phyloP scores from a whole-genome alignment of 257 asterid genomes.

The Solanum tarijense region DNA sequence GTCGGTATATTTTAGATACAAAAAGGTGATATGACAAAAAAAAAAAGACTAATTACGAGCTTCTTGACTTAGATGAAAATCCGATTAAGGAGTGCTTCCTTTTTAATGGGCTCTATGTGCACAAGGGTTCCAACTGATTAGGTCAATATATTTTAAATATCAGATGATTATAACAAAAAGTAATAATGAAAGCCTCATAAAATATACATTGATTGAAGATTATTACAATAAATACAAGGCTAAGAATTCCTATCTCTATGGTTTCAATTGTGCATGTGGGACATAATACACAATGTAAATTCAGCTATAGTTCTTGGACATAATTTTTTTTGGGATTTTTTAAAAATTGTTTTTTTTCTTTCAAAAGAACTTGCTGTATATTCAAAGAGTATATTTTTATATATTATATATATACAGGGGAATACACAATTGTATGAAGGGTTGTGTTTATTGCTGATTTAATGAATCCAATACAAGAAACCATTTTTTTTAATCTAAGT shows the following conservation, averaged over 20 bases:
- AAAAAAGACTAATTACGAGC: not conserved
- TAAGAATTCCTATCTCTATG: not conserved
- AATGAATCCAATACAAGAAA: not conserved
- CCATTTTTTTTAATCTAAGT: not conserved
- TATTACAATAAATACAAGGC: not conserved
- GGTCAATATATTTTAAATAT: not conserved
- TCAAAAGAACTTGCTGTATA: not conserved
- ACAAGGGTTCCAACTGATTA: rapidly evolving
- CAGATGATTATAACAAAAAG: not conserved
- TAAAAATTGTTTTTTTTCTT: not conserved
- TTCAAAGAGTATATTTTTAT: not conserved
- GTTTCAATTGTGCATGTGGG: not conserved
- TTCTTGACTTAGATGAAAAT: not conserved
- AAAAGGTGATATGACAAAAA: not conserved
- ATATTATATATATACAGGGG: not conserved
- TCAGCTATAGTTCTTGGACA: not conserved
- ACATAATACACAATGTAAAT: not conserved
- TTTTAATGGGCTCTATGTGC: not conserved
- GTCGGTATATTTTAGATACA: not conserved
- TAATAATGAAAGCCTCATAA: not conserved
- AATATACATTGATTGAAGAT: not conserved
- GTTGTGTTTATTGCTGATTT: not conserved
- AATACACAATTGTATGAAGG: not conserved
- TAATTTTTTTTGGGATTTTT: not conserved
- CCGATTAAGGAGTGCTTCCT: not conserved